Evolutionary conservation across 2,329 filamentous ascomycete genomes (phyloP), one percentile per base, ranked within the genome.

Genomic region (Alternaria sp.): DNA sequence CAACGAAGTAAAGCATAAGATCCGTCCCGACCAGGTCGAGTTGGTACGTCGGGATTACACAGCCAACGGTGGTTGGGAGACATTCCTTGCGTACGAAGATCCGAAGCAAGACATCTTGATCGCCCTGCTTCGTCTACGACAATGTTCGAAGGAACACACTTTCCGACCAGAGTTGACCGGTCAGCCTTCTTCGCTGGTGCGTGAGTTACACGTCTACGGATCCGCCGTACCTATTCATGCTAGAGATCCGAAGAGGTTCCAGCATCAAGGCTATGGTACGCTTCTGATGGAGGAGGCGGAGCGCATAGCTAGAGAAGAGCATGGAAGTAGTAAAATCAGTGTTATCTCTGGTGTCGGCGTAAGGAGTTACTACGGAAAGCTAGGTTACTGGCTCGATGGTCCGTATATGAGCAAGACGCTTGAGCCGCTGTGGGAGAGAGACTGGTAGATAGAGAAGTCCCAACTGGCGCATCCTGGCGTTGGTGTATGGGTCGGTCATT

Each of bases 1-100:
- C 81, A 99, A 99, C 78, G 95, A 99, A 81, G 94, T 99, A 67
- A 99, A 99, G 84, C 90, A 99, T 84, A 98, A 98, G 84, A 97
- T 99, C 69, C 87, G 94, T 1, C 95, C 95, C 0, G 96, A 94
- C 68, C 94, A 99, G 78, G 92, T 99, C 60, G 95, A 99, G 83
- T 88, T 99, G 20, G 90, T 99, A 30, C 90, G 95, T 27, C 87
- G 95, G 67, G 95, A 99, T 81, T 99, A 99, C 79, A 87, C 89
- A 0, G 95, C 95, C 68, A 99, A 99, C 77, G 94, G 92, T 40
- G 96, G 95, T 25, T 99, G 95, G 95, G 95, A 99, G 81, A 99
- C 95, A 0, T 99, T 99, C 81, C 84, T 99, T 5, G 94, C 95
- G 2, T 99, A 99, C 74, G 95, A 99, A 77, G 95, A 99, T 70